Percentiles rank a stretch among this genome's conserved stretches.
These are phyloP conservation scores for Podila epigama DNA, from an alignment of 192 early-diverging fungal species.

Conservation along the genomic window DNA sequence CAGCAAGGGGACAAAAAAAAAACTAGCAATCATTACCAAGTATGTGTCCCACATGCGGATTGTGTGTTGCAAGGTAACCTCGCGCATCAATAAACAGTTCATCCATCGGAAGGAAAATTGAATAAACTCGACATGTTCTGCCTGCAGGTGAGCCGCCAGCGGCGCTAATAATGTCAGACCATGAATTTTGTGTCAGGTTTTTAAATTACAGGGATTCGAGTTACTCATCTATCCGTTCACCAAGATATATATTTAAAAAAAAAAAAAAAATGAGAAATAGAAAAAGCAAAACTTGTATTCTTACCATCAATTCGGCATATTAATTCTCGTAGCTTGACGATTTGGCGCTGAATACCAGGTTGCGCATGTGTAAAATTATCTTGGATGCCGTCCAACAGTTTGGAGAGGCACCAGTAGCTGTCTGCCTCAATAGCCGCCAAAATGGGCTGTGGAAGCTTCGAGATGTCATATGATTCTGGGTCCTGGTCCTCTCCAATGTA, in stretches of 20 bases:
- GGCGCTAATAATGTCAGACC: conserved; percentile 59
- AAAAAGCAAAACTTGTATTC: too few species aligned
- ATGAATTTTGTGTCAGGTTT: too few species aligned
- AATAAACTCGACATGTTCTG: conserved; percentile 95
- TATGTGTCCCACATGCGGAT: conserved; percentile 99
- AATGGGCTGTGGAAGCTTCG: conserved; percentile 54
- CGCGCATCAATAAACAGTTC: conserved; percentile 98
- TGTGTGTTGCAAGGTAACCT: conserved; percentile 83
- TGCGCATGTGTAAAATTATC: conserved; percentile 99
- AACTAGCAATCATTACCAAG: conserved; percentile 57
- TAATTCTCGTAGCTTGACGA: conserved; percentile 87
- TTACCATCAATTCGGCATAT: conserved; percentile 90
- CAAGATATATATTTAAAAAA: too few species aligned
- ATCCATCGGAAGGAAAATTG: conserved; percentile 99
- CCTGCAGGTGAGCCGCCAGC: conserved; percentile 82
- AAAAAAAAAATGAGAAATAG: not conserved
- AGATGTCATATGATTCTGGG: conserved; percentile 62
- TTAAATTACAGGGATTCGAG: too few species aligned
- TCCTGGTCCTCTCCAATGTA: conserved; percentile 68
- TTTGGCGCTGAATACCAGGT: conserved; percentile 94
- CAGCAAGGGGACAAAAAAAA: not conserved
- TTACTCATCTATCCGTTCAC: too few species aligned
- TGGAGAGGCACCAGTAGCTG: conserved; percentile 96
- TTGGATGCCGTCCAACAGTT: conserved; percentile 97
- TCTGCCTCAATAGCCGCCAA: conserved; percentile 90